Evolutionary conservation across 208 protist species (phyloP), one percentile per base, ranked within the genome.

Genomic region (Leishmania mexicana): DNA sequence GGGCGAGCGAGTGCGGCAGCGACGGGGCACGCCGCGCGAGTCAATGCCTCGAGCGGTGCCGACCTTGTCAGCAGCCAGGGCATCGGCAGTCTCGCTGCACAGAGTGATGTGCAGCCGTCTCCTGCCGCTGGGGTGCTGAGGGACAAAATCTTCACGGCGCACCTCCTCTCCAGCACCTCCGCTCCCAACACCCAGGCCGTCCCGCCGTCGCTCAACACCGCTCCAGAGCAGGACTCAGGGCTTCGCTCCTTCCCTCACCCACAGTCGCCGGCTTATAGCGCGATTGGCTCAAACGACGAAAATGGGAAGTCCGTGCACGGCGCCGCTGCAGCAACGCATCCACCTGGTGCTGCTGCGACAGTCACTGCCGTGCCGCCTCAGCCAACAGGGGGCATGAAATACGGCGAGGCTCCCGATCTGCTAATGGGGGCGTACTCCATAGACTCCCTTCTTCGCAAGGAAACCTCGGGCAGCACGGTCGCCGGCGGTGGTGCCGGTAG

Each of bases 391-490:
- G 64, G 72, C 79, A 45, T 72, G 60, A 73, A 42, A 45, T 76
- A 78, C 51, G 49, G 49, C 31, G 72, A 82, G 31, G 40, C 72
- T 45, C 72, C 72, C 17, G 79, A 72, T 35, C 1, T 77, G 40
- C 60, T 72, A 58, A 58, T 64, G 11, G 79, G 78, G 47, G 58
- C 79, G n/a, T 71, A 38, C 7, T 49, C 72, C 42, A 77, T 58
- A 42, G 47, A 57, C 72, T 53, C 79, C 19, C 54, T 73, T 51
- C 71, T 51, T 11, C 79, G 58, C 5, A 71, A 74, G 24, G 70
- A 76, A 49, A 28, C 58, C 42, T 64, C 58, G 4, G 24, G 58
- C 58, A 24, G 57, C 57, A 42, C 31, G 40, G 15, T 2, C 60
- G 60, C n/a, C 13, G 60, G 10, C n/a, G n/a, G 60, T 38, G n/a